These are phyloP conservation scores for Uncinocarpus reesii DNA, from an alignment of 2,329 filamentous ascomycete species.

Conservation along the genomic window DNA sequence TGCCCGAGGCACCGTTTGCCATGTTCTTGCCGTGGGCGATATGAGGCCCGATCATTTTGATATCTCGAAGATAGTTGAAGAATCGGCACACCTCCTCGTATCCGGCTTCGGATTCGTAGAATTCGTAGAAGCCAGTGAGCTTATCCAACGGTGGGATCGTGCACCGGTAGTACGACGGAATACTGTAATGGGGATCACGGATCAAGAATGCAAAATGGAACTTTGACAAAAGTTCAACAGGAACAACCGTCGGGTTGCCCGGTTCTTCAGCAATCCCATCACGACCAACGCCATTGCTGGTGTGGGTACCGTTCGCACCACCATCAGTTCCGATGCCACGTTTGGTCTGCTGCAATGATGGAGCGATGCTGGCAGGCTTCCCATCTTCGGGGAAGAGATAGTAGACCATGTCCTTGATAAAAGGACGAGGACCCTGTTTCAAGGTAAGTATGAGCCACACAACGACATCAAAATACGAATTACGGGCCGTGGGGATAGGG, in stretches of 20 bases:
- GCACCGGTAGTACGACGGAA: slow-evolving; percentile 91
- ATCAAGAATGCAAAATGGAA: slow-evolving; percentile 97
- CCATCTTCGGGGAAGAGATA: slow-evolving; percentile 72
- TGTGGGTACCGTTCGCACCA: slow-evolving; percentile 21
- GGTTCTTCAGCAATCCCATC: slow-evolving; percentile 48
- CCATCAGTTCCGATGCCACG: slow-evolving; percentile 48
- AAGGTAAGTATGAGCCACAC: slow-evolving; percentile 32
- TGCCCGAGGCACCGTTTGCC: slow-evolving; percentile 26
- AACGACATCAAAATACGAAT: slow-evolving; percentile 13
- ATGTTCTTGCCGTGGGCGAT: slow-evolving; percentile 38
- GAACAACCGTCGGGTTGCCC: slow-evolving; percentile 76
- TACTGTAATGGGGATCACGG: slow-evolving; percentile 81
- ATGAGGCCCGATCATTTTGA: slow-evolving; percentile 60
- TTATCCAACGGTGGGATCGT: slow-evolving; percentile 76
- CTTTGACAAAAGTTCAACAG: slow-evolving; percentile 57
- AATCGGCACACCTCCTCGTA: slow-evolving; percentile 78
- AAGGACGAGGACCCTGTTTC: slow-evolving; percentile 70
- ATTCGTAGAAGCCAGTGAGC: slow-evolving; percentile 74
- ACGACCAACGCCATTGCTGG: slow-evolving; percentile 34
- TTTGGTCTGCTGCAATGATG: slow-evolving; percentile 56
- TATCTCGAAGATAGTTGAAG: slow-evolving; percentile 69
- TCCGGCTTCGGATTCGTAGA: slow-evolving; percentile 79
- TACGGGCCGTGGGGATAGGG: background rate
- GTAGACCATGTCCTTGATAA: slow-evolving; percentile 97
- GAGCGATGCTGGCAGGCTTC: slow-evolving; percentile 59